Evolutionary conservation across 164 flowering plant genomes (phyloP), one percentile per base, ranked within the genome.

Genomic region (Litsea cubeba): DNA sequence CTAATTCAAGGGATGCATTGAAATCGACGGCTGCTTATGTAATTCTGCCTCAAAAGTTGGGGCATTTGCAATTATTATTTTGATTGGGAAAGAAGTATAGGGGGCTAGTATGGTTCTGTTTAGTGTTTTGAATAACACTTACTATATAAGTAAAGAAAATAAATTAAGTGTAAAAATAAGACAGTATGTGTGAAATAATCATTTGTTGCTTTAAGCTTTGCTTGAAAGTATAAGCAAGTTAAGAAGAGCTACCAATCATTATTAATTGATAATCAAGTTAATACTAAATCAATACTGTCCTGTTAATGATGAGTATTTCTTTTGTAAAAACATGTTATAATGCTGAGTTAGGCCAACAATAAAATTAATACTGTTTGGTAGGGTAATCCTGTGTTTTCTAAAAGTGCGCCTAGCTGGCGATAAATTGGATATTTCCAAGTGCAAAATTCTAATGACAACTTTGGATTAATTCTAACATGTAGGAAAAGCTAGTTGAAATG

Each of bases 1-100:
- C 70, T n/a, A 30, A 72, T 71, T 74, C 20, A 63, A 35, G 50
- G 75, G 57, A 63, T n/a, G 57, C 46, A 58, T 24, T 12, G 65
- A n/a, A 63, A 20, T 63, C 26, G 7, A 14, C 50, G 18, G 40
- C 46, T 28, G 69, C 69, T 28, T 28, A 30, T 28, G 46, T 32
- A 2, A 66, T 66, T 25, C 32, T 66, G 32, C 18, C 69, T 8
- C 28, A 28, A 32, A 17, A 26, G 50, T 20, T 30, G 5, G 69
- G n/a, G 32, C 6, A 28, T 30, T 32, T 66, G 69, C 28, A 66
- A 66, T 30, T 66, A 63, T 24, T 18, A 28, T 66, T 66, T 63
- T 66, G 18, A 66, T 15, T 15, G 46, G 3, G 46, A 17, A 25
- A 23, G 46, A 40, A 40, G 46, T 1, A 40, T 17, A 58, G 6